Percentiles rank a stretch among this genome's conserved stretches.
Conservation (phyloP, 2,329 filamentous ascomycete species). For the Ascochyta viciae-villosae region DNA sequence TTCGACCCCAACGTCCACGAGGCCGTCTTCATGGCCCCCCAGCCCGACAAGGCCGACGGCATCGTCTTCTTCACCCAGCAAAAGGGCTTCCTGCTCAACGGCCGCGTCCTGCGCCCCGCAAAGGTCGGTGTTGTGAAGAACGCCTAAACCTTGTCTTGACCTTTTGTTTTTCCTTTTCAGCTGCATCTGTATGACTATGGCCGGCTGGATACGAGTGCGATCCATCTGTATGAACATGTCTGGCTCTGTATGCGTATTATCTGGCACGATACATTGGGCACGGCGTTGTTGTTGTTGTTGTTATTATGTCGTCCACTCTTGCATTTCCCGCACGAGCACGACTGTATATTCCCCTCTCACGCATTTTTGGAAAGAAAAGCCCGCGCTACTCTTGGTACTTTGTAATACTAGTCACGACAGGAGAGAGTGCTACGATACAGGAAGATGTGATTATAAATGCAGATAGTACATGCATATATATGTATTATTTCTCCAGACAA, state of each 20-base stretch:
- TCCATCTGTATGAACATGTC: too few relatives aligned
- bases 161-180: too few relatives aligned
- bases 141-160: constrained; percentile 44
- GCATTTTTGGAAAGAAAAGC: constrained; percentile 18
- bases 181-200: constrained; percentile 6
- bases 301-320: neutral
- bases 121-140: constrained; percentile 98
- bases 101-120: constrained; percentile 84
- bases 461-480: too few relatives aligned
- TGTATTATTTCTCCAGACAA: too few relatives aligned
- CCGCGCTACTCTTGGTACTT: constrained; percentile 2
- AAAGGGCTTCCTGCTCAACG: constrained; percentile 95
- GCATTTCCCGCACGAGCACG: neutral
- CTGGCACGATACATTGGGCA: constrained; percentile 19
- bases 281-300: constrained; percentile 8
- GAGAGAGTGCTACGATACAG: neutral
- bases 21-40: constrained; percentile 91
- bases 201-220: too few relatives aligned
- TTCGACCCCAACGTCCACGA: constrained; percentile 98
- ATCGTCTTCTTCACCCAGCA: constrained; percentile 91
- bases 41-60: constrained; percentile 86
- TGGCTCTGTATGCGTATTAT: neutral
- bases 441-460: too few relatives aligned
- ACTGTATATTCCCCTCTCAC: constrained; percentile 21
- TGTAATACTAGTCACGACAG: constrained; percentile 20